Evolutionary conservation across 106 monocot genomes (phyloP).

Genomic region (Allium cepa): DNA sequence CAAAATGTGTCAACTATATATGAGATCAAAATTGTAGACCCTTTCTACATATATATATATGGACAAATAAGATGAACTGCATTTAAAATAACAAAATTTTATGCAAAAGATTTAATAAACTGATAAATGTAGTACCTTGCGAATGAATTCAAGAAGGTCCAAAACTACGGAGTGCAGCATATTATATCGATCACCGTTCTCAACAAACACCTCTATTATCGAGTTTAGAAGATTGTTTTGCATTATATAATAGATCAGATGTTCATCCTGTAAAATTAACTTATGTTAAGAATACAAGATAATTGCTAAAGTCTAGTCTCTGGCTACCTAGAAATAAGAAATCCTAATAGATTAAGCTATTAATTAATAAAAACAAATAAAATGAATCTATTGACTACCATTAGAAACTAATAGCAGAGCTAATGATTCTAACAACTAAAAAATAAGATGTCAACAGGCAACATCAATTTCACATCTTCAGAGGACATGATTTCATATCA

Average conservation of each 20-base stretch:
- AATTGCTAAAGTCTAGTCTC: too few relatives aligned
- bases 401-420: too few relatives aligned
- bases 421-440: too few relatives aligned
- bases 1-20: slow-evolving; percentile 71
- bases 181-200: slow-evolving; percentile 87
- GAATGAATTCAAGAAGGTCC: slow-evolving; percentile 83
- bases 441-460: too few relatives aligned
- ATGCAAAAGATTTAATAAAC: not conserved
- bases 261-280: slow-evolving; percentile 62
- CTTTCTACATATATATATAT: not conserved
- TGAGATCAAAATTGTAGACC: slow-evolving; percentile 43
- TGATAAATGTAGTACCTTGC: slow-evolving; percentile 48
- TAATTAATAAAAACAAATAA: too few relatives aligned
- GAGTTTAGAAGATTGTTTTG: slow-evolving; percentile 89
- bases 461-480: too few relatives aligned
- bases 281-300: too few relatives aligned
- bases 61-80: slow-evolving; percentile 15
- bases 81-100: not conserved
- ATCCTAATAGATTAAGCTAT: too few relatives aligned
- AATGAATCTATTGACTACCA: too few relatives aligned
- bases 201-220: slow-evolving; percentile 73
- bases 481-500: too few relatives aligned
- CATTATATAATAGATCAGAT: slow-evolving; percentile 64
- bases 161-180: slow-evolving; percentile 90
- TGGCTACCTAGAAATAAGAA: too few relatives aligned